Base-by-base conservation (phyloP, 2,329 filamentous ascomycete genomes). In the Colletotrichum graminicola region DNA sequence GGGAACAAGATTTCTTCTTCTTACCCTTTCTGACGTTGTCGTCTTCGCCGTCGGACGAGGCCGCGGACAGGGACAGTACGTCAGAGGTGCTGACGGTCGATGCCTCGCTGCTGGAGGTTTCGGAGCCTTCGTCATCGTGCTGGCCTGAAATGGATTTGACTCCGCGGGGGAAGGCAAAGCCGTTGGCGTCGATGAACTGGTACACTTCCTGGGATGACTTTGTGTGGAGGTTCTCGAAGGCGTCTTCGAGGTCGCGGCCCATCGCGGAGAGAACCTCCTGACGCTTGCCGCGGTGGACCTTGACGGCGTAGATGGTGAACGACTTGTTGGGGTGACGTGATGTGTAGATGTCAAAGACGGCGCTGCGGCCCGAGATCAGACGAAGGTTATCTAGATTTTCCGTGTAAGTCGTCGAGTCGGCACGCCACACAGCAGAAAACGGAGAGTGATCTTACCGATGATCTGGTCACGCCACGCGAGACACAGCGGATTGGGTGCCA, bases 261-360 rank as follows among this genome's bases (percentile, higher is more conserved):
- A 78, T 73, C 26, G 79, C 80, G n/a, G 78, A 78, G 12, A 84
- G 74, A 18, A 81, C 71, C 23, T 74, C 76, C 49, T 72, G 83
- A 77, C 93, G 94, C 85, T 94, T 94, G 39, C 93, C 92, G 79
- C 95, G 93, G 80, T 95, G 91, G 68, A 93, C 90, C 81, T 92
- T 91, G 62, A 91, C 87, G 39, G 96, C 91, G 4, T 93, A 92
- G 78, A 96, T 95, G 26, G 66, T 71, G 41, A 62, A 72, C 10
- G 66, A 49, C 49, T 66, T 71, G n/a, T 66, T 62, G 16, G 70
- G 70, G 36, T 70, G 60, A 26, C 67, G 61, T 32, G 70, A 55
- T 6, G 70, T 71, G 36, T 65, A 65, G 34, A 72, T 66, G 49
- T 72, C 70, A 29, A 72, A 54, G 34, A 49, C 34, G 23, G 66